Evolutionary conservation across 2,329 filamentous ascomycete species (phyloP).

Genomic region (Cercospora beticola): DNA sequence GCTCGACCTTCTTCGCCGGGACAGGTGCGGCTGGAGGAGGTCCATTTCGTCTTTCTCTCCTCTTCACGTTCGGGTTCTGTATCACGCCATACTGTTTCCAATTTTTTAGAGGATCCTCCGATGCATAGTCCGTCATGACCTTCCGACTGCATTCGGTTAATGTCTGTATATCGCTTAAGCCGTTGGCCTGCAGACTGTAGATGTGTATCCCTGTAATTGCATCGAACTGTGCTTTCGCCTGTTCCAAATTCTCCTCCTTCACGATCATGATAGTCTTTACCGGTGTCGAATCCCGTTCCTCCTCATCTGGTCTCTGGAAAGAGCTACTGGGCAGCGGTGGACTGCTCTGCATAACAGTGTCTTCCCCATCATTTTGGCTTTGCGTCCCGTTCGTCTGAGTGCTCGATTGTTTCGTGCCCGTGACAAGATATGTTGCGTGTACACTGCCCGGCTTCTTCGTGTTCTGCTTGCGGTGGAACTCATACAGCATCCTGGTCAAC

Average conservation of each 20-base stretch:
- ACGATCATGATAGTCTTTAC: constrained; percentile 39
- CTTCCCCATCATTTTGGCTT: constrained; percentile 56
- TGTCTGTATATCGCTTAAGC: constrained; percentile 65
- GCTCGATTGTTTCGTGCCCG: constrained; percentile 60
- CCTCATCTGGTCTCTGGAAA: constrained; percentile 47
- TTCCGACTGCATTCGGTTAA: constrained; percentile 69
- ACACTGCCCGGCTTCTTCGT: constrained; percentile 69
- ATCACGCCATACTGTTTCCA: constrained; percentile 71
- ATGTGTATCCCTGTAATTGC: constrained; percentile 78
- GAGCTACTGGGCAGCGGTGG: constrained; percentile 68
- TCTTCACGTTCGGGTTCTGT: constrained; percentile 66
- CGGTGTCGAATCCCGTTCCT: constrained; percentile 52
- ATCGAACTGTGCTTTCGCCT: constrained; percentile 65
- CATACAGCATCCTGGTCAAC: constrained; percentile 70
- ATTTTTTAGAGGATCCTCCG: constrained; percentile 60
- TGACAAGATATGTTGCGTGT: constrained; percentile 90
- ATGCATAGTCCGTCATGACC: constrained; percentile 55
- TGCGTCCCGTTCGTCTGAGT: constrained; percentile 41
- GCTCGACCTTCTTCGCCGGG: constrained; percentile 26
- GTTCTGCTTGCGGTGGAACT: constrained; percentile 80
- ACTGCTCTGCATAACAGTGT: constrained; percentile 66
- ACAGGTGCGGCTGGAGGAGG: constrained; percentile 41
- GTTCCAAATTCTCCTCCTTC: constrained; percentile 34
- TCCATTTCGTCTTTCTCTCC: constrained; percentile 44
- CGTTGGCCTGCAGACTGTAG: constrained; percentile 76